Base-by-base conservation (phyloP, 371 early-diverging fungal species). In the Mucor indicus region DNA sequence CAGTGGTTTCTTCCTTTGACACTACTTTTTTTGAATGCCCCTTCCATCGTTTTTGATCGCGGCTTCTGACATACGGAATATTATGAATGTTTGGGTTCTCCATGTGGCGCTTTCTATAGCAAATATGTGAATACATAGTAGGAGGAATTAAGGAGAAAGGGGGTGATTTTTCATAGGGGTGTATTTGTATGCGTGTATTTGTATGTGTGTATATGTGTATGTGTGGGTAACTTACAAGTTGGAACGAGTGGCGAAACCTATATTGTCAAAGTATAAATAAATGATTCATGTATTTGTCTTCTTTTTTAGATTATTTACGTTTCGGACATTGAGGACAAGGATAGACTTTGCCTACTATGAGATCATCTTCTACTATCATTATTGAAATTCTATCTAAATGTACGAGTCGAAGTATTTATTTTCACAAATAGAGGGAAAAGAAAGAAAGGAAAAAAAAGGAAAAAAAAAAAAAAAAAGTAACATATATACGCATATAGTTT, bases 21-120 rank as follows among this genome's bases (percentile, higher is more conserved):
- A 66, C 64, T 8, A 70, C 59, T 43, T 76, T 76, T 50, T 72
- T 72, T 29, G 72, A 63, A 50, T 76, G 76, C 0, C 76, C 76
- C 36, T 76, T 69, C 76, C 76, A 76, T 35, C 76, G 50, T 44
- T 76, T 76, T 44, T 76, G 76, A 49, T 76, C 76, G 23, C 76
- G 70, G 32, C 68, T 59, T 39, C 76, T 63, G 16, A 69, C 66
- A 43, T 76, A 76, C 8, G 76, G 76, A 20, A 72, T 72, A 44
- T 70, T 75, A 43, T 55, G 60, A 21, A 60, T 60, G 42, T 60
- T 60, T 19, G 60, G 60, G 21, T 60, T 60, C 36, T 60, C 60
- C 55, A 60, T 46, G 31, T 60, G 60, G 3, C 66, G 50, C 44
- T 65, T 64, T 32, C 65, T 64, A 46, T 33, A 9, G n/a, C n/a